Evolutionary conservation across 2,329 filamentous ascomycete species (phyloP).

Genomic region (Blumeria hordei): DNA sequence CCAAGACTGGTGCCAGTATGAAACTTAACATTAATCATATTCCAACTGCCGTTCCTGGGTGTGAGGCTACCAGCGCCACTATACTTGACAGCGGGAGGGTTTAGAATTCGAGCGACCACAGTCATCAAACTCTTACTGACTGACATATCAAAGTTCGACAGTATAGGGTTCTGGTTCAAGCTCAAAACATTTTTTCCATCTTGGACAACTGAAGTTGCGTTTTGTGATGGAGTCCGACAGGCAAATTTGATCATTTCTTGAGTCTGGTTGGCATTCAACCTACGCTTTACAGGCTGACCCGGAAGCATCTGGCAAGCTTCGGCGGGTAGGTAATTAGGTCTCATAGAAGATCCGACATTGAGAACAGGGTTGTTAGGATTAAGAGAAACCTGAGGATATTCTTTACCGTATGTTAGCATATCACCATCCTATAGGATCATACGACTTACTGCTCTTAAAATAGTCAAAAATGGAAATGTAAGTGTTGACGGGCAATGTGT

Average conservation of each 20-base stretch:
- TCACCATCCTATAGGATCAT: neutral
- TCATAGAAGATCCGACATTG: slow-evolving; percentile 32
- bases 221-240: slow-evolving; percentile 36
- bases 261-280: slow-evolving; percentile 34
- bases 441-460: slow-evolving; percentile 20
- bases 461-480: slow-evolving; percentile 30
- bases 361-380: slow-evolving; percentile 28
- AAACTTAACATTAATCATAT: slow-evolving; percentile 33
- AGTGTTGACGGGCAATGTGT: slow-evolving; percentile 7
- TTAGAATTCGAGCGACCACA: slow-evolving; percentile 43
- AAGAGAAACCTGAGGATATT: slow-evolving; percentile 10
- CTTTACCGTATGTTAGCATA: slow-evolving; percentile 3
- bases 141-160: slow-evolving; percentile 2
- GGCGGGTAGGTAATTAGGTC: slow-evolving; percentile 36
- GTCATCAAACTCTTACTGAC: slow-evolving; percentile 38
- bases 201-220: slow-evolving; percentile 36
- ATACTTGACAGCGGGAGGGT: slow-evolving; percentile 35
- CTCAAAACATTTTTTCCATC: slow-evolving; percentile 31
- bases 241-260: slow-evolving; percentile 46
- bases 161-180: slow-evolving; percentile 15
- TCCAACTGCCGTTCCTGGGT: slow-evolving; percentile 34
- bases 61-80: slow-evolving; percentile 13
- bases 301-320: slow-evolving; percentile 36
- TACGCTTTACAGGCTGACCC: slow-evolving; percentile 35
- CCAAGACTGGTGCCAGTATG: slow-evolving; percentile 22